Base-by-base conservation (phyloP, 2,329 filamentous ascomycete species). In the Dactylellina haptotyla region DNA sequence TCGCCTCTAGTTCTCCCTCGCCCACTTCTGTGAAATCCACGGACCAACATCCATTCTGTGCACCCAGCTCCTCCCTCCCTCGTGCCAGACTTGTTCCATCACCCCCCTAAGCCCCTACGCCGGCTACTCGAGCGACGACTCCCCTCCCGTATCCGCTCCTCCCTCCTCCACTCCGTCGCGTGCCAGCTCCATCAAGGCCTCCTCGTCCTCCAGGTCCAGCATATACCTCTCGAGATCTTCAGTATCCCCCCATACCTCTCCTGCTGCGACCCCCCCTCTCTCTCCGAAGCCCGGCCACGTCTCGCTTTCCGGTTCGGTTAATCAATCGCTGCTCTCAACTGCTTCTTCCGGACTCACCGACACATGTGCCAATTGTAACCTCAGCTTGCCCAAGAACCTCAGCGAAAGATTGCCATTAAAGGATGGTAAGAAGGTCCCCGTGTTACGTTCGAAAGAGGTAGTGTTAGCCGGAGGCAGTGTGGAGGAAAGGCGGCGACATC, bases 1-100 rank as follows among this genome's bases (percentile, higher is more conserved):
- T n/a, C n/a, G n/a, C 50, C 37, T 87, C 69, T 85, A 90, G 88
- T 82, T 90, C 79, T 89, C 87, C 80, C 84, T 90, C 77, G 88
- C 88, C 78, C 88, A 90, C 80, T 90, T 89, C 79, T 90, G 88
- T 83, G 88, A 90, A 80, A 84, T 87, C 75, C 88, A 90, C 81
- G 88, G 88, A 75, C 88, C 88, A 53, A 90, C 88, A 50, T 88
- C 88, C 54, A 80, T 90, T 69, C 89, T 90, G 86, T 88, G 89
- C 78, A 90, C 88, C 34, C 87, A 90, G 79, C 87, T 87, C 53
- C 81, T 89, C 12, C 86, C 87, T 1, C 85, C 87, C 10, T 83
- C 85, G 51, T 90, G 88, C 78, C 82, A 83, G 66, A 82, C 84
- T 77, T 90, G 88, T 79, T 69, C 75, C 57, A 69, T 65, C 20